phyloP scores from a whole-genome alignment of 1,284 basidiomycete species.

The Trichosporon faecale region DNA sequence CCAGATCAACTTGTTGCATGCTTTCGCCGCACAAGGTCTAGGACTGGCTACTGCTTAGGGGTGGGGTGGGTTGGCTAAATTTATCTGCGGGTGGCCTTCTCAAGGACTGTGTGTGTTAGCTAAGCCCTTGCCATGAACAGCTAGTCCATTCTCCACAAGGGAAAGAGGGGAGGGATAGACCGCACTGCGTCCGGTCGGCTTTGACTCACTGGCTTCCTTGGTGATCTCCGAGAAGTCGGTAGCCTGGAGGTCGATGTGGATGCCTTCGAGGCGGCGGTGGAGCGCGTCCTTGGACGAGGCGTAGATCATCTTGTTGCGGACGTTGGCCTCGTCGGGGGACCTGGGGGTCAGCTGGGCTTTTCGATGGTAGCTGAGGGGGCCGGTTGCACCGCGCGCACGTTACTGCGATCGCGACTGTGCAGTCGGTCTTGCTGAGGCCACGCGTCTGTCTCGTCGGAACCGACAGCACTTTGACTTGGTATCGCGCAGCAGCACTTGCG shows the following conservation, averaged over 20 bases:
- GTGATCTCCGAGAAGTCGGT: conserved; percentile 77
- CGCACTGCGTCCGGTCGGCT: no score
- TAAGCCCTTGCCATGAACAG: neutral
- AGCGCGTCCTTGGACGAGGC: conserved; percentile 89
- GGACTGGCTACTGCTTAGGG: conserved; percentile 3
- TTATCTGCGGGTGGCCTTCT: conserved; percentile 45
- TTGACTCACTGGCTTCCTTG: conserved; percentile 67
- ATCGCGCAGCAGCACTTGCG: no score
- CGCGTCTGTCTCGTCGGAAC: no score
- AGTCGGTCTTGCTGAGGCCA: no score
- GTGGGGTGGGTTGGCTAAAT: conserved; percentile 2
- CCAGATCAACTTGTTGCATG: conserved; percentile 12
- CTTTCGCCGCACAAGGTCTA: neutral
- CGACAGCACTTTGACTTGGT: no score
- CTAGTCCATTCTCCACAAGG: neutral
- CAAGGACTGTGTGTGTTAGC: conserved; percentile 32
- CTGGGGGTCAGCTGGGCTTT: conserved; percentile 53
- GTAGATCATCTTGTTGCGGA: conserved; percentile 93
- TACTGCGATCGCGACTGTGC: no score
- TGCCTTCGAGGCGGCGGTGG: conserved; percentile 61
- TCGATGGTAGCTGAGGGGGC: no score
- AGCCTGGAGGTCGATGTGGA: conserved; percentile 71
- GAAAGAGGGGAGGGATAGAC: no score
- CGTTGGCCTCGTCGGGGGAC: conserved; percentile 81
- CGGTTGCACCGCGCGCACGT: no score